Conservation (phyloP, 805 yeast species). For the Metschnikowia lochheadii region DNA sequence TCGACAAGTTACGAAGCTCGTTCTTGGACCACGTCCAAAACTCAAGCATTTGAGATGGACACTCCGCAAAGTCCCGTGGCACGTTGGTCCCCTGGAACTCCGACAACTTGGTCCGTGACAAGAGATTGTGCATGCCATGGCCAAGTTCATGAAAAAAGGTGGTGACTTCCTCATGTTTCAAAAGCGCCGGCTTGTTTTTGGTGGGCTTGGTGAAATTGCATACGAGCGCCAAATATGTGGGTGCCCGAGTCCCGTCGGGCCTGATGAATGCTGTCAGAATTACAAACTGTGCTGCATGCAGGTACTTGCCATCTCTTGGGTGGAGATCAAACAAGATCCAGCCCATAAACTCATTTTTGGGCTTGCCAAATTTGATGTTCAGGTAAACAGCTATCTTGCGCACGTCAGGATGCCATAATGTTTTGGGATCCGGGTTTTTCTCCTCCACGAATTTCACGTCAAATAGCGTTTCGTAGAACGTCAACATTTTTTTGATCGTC, state of each 20-base stretch:
- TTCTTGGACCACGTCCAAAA: slow-evolving; percentile 79
- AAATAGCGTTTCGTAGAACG: slow-evolving; percentile 65
- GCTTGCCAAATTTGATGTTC: slow-evolving; percentile 42
- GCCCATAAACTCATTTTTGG: slow-evolving; percentile 55
- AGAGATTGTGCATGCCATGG: slow-evolving; percentile 78
- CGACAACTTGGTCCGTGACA: slow-evolving; percentile 61
- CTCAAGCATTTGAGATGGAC: slow-evolving; percentile 87
- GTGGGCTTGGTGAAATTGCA: slow-evolving; percentile 82
- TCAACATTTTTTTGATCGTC: slow-evolving; percentile 65
- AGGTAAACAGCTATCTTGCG: slow-evolving; percentile 69
- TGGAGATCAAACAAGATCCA: slow-evolving; percentile 78
- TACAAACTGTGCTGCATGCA: slow-evolving; percentile 84
- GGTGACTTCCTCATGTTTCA: slow-evolving; percentile 73
- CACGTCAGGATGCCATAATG: slow-evolving; percentile 78
- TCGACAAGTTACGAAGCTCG: slow-evolving; percentile 55
- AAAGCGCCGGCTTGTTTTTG: slow-evolving; percentile 62
- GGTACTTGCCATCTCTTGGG: slow-evolving; percentile 83
- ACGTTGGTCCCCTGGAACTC: slow-evolving; percentile 76
- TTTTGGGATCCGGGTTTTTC: slow-evolving; percentile 31
- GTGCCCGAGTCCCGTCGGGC: slow-evolving; percentile 50
- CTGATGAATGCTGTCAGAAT: slow-evolving; percentile 55
- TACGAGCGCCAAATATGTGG: slow-evolving; percentile 67
- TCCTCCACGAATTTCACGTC: slow-evolving; percentile 62
- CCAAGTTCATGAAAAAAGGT: slow-evolving; percentile 90
- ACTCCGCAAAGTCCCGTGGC: slow-evolving; percentile 84